Base-by-base conservation (phyloP, 768 basidiomycete species). In the Cyclocybe cylindracea region DNA sequence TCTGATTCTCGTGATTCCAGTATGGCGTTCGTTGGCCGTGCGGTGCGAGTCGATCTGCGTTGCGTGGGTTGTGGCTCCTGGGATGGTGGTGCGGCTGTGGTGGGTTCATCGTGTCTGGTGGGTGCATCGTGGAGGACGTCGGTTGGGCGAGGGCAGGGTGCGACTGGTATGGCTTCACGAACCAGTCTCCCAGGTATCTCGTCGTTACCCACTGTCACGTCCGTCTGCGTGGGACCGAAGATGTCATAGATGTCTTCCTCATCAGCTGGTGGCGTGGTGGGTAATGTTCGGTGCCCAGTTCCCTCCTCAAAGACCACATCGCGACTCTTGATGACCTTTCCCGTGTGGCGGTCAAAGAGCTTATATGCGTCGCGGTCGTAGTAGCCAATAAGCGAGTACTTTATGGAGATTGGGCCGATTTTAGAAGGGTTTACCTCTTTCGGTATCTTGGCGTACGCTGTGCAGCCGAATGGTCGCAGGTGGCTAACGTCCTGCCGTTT, bases 261-360 rank as follows among this genome's bases (percentile, higher is more conserved):
- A n/a, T 13, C 16, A 18, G 14, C 69, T 50, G 70, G 65, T 2
- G 24, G 24, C 24, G 52, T 44, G 39, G n/a, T n/a, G n/a, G n/a
- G n/a, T n/a, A n/a, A n/a, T n/a, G n/a, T n/a, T n/a, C n/a, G n/a
- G n/a, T n/a, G 44, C 48, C 55, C 50, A 62, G 59, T 2, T 60
- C 56, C 56, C 48, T 66, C 65, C 2, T 66, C 57, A 46, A 67
- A 65, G 6, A 60, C 50, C 3, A 67, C 58, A 24, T 67, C 56
- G 3, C 56, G 51, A 4, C 42, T 31, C 13, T 50, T 57, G 16
- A 61, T 43, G 3, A 61, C 39, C 3, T 10, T 7, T 14, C 61
- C 54, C 0, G 41, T 37, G 0, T 31, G 39, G 4, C 42, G 34
- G 19, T 57, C 51, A 29, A 46, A 55, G 2, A 65, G 31, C 19